Base-by-base conservation (phyloP, 1,139 yeast genomes). In the Candida dubliniensis region DNA sequence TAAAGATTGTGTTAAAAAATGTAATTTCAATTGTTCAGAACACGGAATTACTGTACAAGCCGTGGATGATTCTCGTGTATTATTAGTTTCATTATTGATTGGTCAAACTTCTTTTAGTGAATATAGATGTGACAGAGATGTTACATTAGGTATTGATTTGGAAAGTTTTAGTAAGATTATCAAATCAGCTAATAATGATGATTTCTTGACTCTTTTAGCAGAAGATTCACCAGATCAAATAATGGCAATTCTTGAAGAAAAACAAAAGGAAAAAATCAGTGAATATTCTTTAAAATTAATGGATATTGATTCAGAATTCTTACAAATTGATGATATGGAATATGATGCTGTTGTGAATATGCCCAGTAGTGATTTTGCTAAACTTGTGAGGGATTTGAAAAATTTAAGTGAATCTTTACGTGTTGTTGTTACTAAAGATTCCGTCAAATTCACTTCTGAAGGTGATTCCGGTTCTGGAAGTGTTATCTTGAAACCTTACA, bases 41-140 rank as follows among this genome's bases (percentile, higher is more conserved):
- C 82, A 84, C 53, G 99, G 99, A 52, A 85, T 93, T 58, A 87
- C 96, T 14, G 95, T 95, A 23, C 98, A 93, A 72, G 98, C 99
- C 18, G 95, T 93, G 57, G 99, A 93, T 69, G 96, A 90, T 62
- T 90, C 99, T 31, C 89, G 97, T 76, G 97, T 93, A 50, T 81
- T 93, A 53, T 77, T 93, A 55, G 96, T 93, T 36, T 87, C 96
- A 11, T 75, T 93, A 56, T 80, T 87, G 59, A 86, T 93, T 56
- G 96, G 95, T 46, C 82, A 84, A 55, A 91, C 88, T 52, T 95
- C 96, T n/a, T 93, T 93, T 72, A 77, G 82, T 48, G 93, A 87
- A 55, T 93, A 87, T 75, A 84, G 99, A 76, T 91, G 98, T 67
- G 99, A 93, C 70, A 85, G 96, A 62, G 90, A 88, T 57, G 79